Conservation (phyloP, 495 filamentous ascomycete genomes). For the Immersiella caudata region DNA sequence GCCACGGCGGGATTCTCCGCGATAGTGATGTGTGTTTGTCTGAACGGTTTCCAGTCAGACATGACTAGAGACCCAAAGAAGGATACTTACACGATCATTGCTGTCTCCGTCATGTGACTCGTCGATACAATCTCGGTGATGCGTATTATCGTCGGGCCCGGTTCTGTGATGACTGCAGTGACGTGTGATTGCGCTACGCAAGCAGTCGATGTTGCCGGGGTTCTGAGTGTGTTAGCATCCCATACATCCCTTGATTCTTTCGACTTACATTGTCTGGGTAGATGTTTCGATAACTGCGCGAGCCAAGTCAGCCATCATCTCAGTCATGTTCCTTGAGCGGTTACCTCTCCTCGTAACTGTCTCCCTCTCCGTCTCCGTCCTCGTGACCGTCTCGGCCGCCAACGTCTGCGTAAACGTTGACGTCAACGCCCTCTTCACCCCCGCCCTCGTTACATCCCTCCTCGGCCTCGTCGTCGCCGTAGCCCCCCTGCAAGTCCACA, state of each 20-base stretch:
- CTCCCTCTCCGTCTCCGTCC: background rate
- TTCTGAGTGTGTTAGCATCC: background rate
- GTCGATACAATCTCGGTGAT: background rate
- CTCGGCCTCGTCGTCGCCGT: background rate
- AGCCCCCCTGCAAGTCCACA: background rate
- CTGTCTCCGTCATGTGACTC: background rate
- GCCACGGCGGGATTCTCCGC: background rate
- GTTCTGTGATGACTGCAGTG: background rate
- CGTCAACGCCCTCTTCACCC: background rate
- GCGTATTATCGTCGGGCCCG: background rate
- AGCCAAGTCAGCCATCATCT: background rate
- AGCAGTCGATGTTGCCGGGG: background rate
- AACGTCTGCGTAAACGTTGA: background rate
- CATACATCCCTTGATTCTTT: background rate
- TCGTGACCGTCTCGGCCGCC: background rate
- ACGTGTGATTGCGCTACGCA: background rate
- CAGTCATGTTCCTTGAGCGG: too few species aligned
- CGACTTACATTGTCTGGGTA: constrained; percentile 21
- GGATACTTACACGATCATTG: background rate
- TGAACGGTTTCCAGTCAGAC: background rate
- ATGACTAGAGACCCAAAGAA: too few species aligned
- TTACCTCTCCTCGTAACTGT: constrained; percentile 22
- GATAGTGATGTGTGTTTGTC: background rate
- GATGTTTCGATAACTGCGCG: constrained; percentile 19
- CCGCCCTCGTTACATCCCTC: background rate